These are phyloP conservation scores for Chaetomium cochliodes DNA, from an alignment of 495 filamentous ascomycete genomes.

Conservation along the genomic window DNA sequence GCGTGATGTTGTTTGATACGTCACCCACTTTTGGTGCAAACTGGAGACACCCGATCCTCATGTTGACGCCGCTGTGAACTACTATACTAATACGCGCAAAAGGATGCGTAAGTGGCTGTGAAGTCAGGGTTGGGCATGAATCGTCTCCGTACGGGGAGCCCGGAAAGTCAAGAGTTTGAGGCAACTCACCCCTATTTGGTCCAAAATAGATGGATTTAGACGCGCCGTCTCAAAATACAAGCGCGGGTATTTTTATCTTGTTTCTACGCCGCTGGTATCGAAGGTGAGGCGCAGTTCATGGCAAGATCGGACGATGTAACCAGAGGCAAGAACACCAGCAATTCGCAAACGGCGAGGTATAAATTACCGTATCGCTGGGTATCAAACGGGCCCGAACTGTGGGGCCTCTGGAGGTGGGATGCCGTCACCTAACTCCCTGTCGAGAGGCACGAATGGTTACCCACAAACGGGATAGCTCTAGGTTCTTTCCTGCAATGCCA, in stretches of 20 bases:
- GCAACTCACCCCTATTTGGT: not conserved
- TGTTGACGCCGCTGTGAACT: conserved; percentile 36
- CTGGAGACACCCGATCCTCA: conserved; percentile 83
- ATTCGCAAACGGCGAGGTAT: not conserved
- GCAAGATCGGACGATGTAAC: conserved; percentile 14
- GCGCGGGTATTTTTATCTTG: conserved; percentile 16
- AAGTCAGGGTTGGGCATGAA: not conserved
- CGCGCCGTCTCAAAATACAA: conserved; percentile 14
- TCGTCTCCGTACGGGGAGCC: not conserved
- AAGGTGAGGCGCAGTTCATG: conserved; percentile 8
- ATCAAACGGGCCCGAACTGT: not conserved
- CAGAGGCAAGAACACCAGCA: not conserved
- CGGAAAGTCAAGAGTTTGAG: no score
- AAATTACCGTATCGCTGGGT: not conserved
- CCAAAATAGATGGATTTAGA: not conserved
- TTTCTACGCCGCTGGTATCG: not conserved
- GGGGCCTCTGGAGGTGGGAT: no score
- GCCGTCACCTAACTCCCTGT: no score
- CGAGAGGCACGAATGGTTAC: no score
- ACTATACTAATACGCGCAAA: no score
- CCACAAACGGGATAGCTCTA: no score
- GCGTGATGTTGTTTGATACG: conserved; percentile 69
- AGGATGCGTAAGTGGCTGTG: not conserved
- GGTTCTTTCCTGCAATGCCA: no score
- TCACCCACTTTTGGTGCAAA: conserved; percentile 73